Conservation (phyloP, 371 early-diverging fungal species). For the Mucor irregularis region DNA sequence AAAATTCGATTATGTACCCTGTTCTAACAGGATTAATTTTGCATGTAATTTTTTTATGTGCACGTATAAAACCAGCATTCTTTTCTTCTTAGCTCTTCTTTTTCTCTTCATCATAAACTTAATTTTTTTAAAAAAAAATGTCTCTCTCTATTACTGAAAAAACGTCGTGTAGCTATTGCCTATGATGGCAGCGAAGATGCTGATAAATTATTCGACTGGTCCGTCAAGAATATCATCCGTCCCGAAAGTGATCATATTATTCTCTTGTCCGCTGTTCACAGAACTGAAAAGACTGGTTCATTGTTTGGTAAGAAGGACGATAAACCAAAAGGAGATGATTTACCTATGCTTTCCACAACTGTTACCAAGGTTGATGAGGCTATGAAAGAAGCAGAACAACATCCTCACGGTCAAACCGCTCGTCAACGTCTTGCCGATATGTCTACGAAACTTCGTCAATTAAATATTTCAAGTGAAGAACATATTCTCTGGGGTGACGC, state of each 20-base stretch:
- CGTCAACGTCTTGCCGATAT: conserved; percentile 35
- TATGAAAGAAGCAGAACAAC: conserved; percentile 24
- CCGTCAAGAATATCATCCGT: conserved; percentile 43
- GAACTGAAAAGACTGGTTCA: conserved; percentile 10
- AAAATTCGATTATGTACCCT: background rate
- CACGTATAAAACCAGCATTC: background rate
- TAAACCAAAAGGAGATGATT: conserved; percentile 4
- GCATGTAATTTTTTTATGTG: background rate
- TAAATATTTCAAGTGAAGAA: conserved; percentile 42
- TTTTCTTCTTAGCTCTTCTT: background rate
- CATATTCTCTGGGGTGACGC: conserved; percentile 54
- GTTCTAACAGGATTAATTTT: too few relatives aligned
- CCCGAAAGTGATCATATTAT: conserved; percentile 49
- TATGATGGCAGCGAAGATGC: conserved; percentile 56
- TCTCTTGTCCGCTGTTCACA: conserved; percentile 39
- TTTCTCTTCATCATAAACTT: background rate
- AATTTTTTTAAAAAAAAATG: conserved; percentile 14
- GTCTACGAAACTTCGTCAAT: conserved; percentile 27
- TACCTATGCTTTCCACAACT: conserved; percentile 42
- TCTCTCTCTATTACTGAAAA: conserved; percentile 47
- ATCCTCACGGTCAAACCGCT: conserved; percentile 33
- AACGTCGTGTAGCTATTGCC: conserved; percentile 50
- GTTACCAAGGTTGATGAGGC: conserved; percentile 32
- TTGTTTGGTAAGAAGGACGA: background rate
- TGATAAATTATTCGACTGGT: conserved; percentile 47